A percentile compares a stretch with the other conserved stretches of the same genome.
Conservation (phyloP, 208 protist genomes). For the Kentomonas sorsogonicus region DNA sequence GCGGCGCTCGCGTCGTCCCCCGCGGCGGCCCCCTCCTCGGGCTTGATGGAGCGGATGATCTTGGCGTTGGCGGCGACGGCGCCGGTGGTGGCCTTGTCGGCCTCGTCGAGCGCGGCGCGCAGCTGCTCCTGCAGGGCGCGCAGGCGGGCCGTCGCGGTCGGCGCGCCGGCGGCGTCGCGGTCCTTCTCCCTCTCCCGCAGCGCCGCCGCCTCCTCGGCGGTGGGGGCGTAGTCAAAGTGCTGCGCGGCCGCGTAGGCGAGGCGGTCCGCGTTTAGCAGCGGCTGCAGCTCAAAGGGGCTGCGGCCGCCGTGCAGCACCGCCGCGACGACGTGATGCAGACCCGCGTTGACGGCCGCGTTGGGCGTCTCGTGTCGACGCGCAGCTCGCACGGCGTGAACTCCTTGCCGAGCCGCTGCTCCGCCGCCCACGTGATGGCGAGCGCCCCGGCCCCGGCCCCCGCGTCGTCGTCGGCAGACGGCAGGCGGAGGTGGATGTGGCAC, state of each 20-base stretch:
- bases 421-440: conserved; percentile 29
- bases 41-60: conserved; percentile 30
- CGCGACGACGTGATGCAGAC: conserved; percentile 49
- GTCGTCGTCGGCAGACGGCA: too few relatives aligned
- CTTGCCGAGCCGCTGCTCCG: conserved; percentile 18
- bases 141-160: too few relatives aligned
- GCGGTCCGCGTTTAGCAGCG: conserved; percentile 65
- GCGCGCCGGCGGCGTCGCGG: too few relatives aligned
- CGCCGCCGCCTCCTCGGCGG: conserved; percentile 24
- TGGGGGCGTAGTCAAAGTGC: conserved; percentile 15
- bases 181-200: conserved; percentile 21
- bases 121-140: too few relatives aligned
- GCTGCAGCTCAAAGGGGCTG: conserved; percentile 29
- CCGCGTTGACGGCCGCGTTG: conserved; percentile 50
- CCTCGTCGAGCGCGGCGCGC: too few relatives aligned
- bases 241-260: conserved; percentile 39
- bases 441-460: conserved; percentile 27
- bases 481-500: conserved; percentile 39
- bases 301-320: conserved; percentile 48
- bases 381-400: conserved; percentile 10
- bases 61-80: conserved; percentile 25
- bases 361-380: conserved; percentile 22
- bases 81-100: conserved; percentile 24
- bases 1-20: conserved; percentile 25
- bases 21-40: conserved; percentile 42